phyloP scores from a whole-genome alignment of 176 grass and related monocot species.

The Bromus sterilis region DNA sequence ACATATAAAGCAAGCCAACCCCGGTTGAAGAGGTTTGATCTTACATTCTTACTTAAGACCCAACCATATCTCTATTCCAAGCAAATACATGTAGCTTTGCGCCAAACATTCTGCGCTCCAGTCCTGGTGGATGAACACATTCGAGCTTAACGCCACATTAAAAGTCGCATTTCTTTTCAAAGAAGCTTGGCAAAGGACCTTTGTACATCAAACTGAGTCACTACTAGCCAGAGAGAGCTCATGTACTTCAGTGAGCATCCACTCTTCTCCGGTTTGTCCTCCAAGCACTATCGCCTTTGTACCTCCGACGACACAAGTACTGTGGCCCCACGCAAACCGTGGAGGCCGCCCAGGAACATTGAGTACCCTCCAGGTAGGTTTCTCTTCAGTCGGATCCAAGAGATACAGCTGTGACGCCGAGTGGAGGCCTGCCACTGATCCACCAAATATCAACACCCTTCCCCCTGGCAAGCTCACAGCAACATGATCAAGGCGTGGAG shows the following conservation, averaged over 20 bases:
- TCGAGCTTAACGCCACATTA: conserved; percentile 6
- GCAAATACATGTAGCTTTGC: conserved; percentile 5
- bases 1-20: conserved; percentile 13
- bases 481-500: conserved; percentile 88
- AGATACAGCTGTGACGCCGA: conserved; percentile 84
- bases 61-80: conserved; percentile 6
- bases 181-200: not conserved
- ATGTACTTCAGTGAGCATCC: conserved; percentile 90
- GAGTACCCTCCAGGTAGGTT: conserved; percentile 83
- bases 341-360: conserved; percentile 78
- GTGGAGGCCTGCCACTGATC: conserved; percentile 87
- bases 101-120: not conserved
- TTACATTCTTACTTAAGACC: not conserved
- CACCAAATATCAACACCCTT: conserved; percentile 82
- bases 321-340: conserved; percentile 83
- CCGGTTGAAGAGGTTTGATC: not conserved
- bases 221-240: conserved; percentile 68
- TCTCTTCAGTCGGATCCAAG: conserved; percentile 89
- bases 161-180: not conserved
- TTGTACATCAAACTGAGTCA: conserved; percentile 28
- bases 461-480: conserved; percentile 76
- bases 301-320: conserved; percentile 81
- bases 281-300: conserved; percentile 86
- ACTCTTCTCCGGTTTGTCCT: conserved; percentile 92
- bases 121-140: not conserved